Conservation (phyloP, 164 flowering plant species). For the Aristolochia contorta region DNA sequence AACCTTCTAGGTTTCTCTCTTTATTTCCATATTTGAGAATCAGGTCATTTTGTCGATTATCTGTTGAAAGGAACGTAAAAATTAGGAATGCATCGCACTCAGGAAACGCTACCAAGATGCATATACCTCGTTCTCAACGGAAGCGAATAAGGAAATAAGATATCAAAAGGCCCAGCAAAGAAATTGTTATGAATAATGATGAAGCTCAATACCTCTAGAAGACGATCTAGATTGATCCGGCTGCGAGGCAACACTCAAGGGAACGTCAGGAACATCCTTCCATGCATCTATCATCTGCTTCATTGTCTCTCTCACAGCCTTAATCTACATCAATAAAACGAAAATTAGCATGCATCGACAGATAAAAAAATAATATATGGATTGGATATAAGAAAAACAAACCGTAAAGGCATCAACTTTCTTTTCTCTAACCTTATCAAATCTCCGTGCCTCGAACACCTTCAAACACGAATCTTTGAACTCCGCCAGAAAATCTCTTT, state of each 20-base stretch:
- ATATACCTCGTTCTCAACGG: too few species aligned
- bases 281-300: slow-evolving; percentile 13
- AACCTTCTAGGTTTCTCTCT: too few species aligned
- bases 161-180: too few species aligned
- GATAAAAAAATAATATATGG: too few species aligned
- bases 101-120: too few species aligned
- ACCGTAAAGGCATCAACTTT: too few species aligned
- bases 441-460: slow-evolving; percentile 51
- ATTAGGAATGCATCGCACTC: too few species aligned
- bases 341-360: background rate
- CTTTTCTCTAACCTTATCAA: slow-evolving; percentile 66
- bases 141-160: too few species aligned
- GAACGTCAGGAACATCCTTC: slow-evolving; percentile 8
- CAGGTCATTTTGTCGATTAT: too few species aligned
- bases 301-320: slow-evolving; percentile 12
- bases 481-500: slow-evolving; percentile 43
- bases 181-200: too few species aligned
- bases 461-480: slow-evolving; percentile 45
- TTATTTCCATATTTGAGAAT: too few species aligned
- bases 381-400: background rate
- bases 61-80: too few species aligned
- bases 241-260: slow-evolving; percentile 15
- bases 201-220: slow-evolving; percentile 42
- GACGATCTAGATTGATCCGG: slow-evolving; percentile 49
- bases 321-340: slow-evolving; percentile 6